Evolutionary conservation across 345 rosid genomes (phyloP).

Genomic region (Camelina sativa): DNA sequence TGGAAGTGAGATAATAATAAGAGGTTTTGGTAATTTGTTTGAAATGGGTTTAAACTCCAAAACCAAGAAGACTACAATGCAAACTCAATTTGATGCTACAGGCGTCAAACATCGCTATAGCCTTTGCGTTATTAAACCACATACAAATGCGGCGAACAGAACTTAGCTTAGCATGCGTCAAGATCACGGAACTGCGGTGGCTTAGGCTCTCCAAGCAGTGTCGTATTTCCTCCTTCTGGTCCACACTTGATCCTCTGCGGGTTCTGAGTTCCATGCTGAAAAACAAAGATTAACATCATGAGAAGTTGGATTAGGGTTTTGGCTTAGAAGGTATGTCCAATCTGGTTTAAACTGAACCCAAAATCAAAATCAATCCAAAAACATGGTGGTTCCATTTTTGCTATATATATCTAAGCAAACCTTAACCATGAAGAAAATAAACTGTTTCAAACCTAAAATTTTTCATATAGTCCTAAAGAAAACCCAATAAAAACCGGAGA

Average conservation of each 20-base stretch:
- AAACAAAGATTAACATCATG: constrained; percentile 10
- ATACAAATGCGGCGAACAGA: constrained; percentile 8
- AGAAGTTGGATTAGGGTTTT: neutral
- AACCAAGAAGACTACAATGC: constrained; percentile 36
- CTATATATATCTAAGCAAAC: neutral
- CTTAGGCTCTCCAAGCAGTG: constrained; percentile 76
- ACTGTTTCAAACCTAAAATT: neutral
- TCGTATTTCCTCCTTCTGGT: constrained; percentile 97
- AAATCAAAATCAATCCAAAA: neutral
- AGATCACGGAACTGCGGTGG: constrained; percentile 94
- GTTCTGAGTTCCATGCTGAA: constrained; percentile 93
- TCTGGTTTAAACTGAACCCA: too few species aligned
- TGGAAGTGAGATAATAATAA: constrained; percentile 19
- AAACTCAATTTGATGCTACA: constrained; percentile 41
- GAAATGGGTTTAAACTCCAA: constrained; percentile 22
- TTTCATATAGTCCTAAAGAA: neutral
- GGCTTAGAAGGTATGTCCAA: neutral
- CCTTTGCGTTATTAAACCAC: constrained; percentile 54
- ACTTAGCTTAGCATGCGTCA: constrained; percentile 71
- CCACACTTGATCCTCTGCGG: constrained; percentile 80
- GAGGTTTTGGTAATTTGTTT: constrained; percentile 27
- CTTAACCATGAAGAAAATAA: neutral
- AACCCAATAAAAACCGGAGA: neutral
- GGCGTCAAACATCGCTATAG: constrained; percentile 31
- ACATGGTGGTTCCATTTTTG: neutral